Percentiles rank a stretch among this genome's conserved stretches.
phyloP scores from a whole-genome alignment of 768 basidiomycete genomes.

The Cystofilobasidium bisporidii region DNA sequence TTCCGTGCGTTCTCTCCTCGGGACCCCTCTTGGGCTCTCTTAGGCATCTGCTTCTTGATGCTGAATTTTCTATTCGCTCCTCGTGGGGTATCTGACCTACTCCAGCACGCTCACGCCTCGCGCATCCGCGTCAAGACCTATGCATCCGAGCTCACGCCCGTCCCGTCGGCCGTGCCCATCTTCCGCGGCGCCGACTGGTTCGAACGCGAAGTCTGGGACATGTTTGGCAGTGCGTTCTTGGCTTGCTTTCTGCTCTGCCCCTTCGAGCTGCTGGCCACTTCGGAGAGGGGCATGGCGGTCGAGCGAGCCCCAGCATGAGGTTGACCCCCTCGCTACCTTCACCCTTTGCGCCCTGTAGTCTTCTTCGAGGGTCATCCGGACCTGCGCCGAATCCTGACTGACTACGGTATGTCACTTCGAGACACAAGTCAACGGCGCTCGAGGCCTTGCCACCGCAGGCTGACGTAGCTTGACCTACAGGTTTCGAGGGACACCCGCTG shows the following conservation, averaged over 20 bases:
- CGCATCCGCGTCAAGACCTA: conserved; percentile 96
- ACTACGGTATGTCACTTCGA: conserved; percentile 71
- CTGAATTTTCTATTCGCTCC: not conserved
- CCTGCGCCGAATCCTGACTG: conserved; percentile 94
- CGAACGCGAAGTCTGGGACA: conserved; percentile 95
- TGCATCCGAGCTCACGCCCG: conserved; percentile 80
- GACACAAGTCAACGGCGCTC: not conserved
- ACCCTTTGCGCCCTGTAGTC: conserved; percentile 41
- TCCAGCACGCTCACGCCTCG: conserved; percentile 50
- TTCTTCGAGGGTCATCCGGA: conserved; percentile 96
- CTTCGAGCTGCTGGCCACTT: too few species aligned
- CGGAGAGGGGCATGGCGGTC: too few species aligned
- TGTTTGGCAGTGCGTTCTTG: conserved; percentile 53
- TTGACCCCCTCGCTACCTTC: not conserved
- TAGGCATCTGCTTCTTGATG: not conserved
- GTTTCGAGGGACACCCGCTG: conserved; percentile 93
- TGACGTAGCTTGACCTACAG: conserved; percentile 40
- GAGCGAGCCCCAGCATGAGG: too few species aligned
- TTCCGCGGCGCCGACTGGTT: conserved; percentile 97
- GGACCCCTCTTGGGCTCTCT: not conserved
- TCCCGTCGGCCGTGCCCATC: conserved; percentile 67
- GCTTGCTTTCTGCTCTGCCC: too few species aligned
- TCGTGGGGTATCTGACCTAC: not conserved
- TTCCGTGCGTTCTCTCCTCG: conserved; percentile 47
- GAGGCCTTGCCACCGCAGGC: not conserved